phyloP scores from a whole-genome alignment of 2,329 filamentous ascomycete species.

The Teratosphaeria gauchensis region DNA sequence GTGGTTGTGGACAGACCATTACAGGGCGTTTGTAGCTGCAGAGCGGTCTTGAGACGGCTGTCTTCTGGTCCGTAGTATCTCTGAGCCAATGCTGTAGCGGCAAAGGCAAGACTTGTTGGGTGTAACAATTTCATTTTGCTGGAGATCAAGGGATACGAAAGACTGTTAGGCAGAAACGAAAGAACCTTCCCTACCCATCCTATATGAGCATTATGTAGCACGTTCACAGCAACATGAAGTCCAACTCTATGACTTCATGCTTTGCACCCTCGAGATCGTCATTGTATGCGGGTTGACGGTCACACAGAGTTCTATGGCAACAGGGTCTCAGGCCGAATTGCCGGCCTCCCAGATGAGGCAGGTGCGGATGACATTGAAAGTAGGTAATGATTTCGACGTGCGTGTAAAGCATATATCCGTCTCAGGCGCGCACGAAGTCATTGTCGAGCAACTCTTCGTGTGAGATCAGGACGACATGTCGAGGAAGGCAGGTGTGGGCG shows the following conservation, averaged over 20 bases:
- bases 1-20: slow-evolving; percentile 21
- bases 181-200: neutral
- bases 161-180: neutral
- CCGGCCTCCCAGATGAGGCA: neutral
- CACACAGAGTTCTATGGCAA: neutral
- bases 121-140: neutral
- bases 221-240: neutral
- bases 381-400: no score
- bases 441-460: no score
- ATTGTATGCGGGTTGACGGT: neutral
- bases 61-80: slow-evolving; percentile 1
- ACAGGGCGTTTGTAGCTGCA: slow-evolving; percentile 3
- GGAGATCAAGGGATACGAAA: neutral
- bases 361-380: neutral
- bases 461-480: no score
- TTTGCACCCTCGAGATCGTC: neutral
- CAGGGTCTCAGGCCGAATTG: neutral
- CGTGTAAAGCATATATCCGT: no score
- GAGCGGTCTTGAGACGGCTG: neutral
- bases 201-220: neutral
- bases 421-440: no score
- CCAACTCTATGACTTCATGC: neutral
- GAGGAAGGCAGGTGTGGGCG: no score
- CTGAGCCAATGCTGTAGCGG: neutral
- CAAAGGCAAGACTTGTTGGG: neutral